Evolutionary conservation across 495 filamentous ascomycete species (phyloP), one percentile per base, ranked within the genome.

Genomic region (Aspergillus cristatus): DNA sequence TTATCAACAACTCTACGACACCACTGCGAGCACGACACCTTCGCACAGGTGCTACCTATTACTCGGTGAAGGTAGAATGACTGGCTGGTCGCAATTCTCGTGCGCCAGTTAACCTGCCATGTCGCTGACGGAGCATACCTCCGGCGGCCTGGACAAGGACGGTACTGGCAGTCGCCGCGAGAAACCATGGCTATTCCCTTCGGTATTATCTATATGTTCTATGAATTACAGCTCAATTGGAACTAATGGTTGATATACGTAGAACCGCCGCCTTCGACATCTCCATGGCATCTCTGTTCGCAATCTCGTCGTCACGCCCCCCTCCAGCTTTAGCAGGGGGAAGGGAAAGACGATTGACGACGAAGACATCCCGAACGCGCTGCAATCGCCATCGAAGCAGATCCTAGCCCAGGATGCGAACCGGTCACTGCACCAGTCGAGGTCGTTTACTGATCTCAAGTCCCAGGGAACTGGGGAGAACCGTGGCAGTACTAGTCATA

Each of bases 241-340:
- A 24, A 8, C 4, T 24, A 50, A 48, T 34, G 43, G 13, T n/a
- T 43, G 28, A 24, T 29, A 24, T 12, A 26, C 22, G 11, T 50
- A 93, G 78, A 95, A 93, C 54, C 79, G 88, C 47, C 89, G 82
- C 56, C 70, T 98, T 18, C 79, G 91, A 35, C 88, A 96, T 65
- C 70, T 98, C 12, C 78, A 84, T 45, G 86, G 84, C 35, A 78
- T 98, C 34, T 88, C 82, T 32, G 62, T 96, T 15, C 85, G 91
- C 34, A 98, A 96, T 55, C 66, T 96, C 25, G 74, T 77, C 38
- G 76, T 89, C 34, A 60, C 60, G 15, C 67, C 51, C 14, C 45
- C 67, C 12, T 40, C 62, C 14, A 62, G 54, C 11, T 67, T 76
- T 29, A 60, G 74, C 36, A 75, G 76, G 34, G 75, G 82, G 29